Conservation (phyloP, 768 basidiomycete species). For the Mycena belliarum region DNA sequence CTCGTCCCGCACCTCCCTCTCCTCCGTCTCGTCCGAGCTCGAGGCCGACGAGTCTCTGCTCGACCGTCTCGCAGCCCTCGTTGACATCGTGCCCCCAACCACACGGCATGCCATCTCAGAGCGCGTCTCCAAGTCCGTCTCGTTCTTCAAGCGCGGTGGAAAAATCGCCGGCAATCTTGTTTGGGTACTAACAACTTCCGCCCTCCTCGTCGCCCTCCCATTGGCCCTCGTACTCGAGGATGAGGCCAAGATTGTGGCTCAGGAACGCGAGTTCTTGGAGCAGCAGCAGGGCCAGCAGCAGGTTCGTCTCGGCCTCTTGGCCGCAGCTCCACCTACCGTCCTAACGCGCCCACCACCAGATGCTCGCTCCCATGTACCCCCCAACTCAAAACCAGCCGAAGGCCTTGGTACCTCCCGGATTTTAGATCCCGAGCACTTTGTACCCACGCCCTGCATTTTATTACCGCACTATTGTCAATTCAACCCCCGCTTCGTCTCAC, state of each 20-base stretch:
- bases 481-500: background rate
- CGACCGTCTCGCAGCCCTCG: slow-evolving; percentile 88
- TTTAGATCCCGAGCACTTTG: slow-evolving; percentile 8
- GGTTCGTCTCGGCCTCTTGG: slow-evolving; percentile 45
- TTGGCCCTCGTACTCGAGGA: slow-evolving; percentile 93
- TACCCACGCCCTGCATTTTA: slow-evolving; percentile 16
- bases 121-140: slow-evolving; percentile 58
- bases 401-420: slow-evolving; percentile 78
- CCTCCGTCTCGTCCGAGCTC: slow-evolving; percentile 73
- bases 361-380: slow-evolving; percentile 70
- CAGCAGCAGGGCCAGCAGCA: slow-evolving; percentile 93
- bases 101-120: slow-evolving; percentile 78
- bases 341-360: slow-evolving; percentile 43
- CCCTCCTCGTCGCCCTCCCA: slow-evolving; percentile 90
- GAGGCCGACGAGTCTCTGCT: slow-evolving; percentile 79
- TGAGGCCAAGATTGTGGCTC: slow-evolving; percentile 90
- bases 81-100: slow-evolving; percentile 92
- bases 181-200: slow-evolving; percentile 94
- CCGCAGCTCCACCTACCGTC: background rate
- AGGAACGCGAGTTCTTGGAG: slow-evolving; percentile 92
- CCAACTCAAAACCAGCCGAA: slow-evolving; percentile 45
- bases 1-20: slow-evolving; percentile 71
- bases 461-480: background rate
- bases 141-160: slow-evolving; percentile 64
- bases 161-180: slow-evolving; percentile 85